Percentiles rank a stretch among this genome's conserved stretches.
These are phyloP conservation scores for Blastomyces parvus DNA, from an alignment of 2,329 filamentous ascomycete species.

Conservation along the genomic window DNA sequence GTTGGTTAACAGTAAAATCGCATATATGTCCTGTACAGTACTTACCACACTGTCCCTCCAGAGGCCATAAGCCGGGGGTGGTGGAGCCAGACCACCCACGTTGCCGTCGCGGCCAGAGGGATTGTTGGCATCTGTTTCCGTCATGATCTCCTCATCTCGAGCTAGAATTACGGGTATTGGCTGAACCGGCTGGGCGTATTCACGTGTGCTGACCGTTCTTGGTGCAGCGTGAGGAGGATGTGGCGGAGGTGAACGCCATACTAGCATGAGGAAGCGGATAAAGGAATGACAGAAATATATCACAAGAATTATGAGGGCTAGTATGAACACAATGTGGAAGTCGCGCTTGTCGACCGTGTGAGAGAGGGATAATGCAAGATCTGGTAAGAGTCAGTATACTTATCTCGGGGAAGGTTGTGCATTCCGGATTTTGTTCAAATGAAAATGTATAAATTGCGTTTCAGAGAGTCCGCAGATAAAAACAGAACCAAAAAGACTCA, in stretches of 20 bases:
- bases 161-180: constrained; percentile 71
- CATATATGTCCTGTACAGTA: constrained; percentile 19
- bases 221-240: constrained; percentile 32
- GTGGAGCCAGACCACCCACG: constrained; percentile 37
- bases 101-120: background rate
- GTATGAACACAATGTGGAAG: constrained; percentile 69
- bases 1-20: background rate
- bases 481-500: constrained; percentile 36
- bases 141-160: constrained; percentile 57
- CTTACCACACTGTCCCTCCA: constrained; percentile 75
- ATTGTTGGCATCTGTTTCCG: background rate
- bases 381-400: constrained; percentile 35
- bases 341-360: constrained; percentile 55
- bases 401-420: background rate
- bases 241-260: constrained; percentile 41
- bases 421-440: background rate
- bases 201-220: constrained; percentile 47
- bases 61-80: constrained; percentile 75
- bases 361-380: constrained; percentile 62
- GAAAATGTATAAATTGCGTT: background rate
- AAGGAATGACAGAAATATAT: constrained; percentile 75
- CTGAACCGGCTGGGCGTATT: constrained; percentile 59
- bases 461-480: background rate
- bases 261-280: constrained; percentile 60
- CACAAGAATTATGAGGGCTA: constrained; percentile 63